These are phyloP conservation scores for Cryphonectria radicalis DNA, from an alignment of 2,329 filamentous ascomycete genomes.

Conservation along the genomic window DNA sequence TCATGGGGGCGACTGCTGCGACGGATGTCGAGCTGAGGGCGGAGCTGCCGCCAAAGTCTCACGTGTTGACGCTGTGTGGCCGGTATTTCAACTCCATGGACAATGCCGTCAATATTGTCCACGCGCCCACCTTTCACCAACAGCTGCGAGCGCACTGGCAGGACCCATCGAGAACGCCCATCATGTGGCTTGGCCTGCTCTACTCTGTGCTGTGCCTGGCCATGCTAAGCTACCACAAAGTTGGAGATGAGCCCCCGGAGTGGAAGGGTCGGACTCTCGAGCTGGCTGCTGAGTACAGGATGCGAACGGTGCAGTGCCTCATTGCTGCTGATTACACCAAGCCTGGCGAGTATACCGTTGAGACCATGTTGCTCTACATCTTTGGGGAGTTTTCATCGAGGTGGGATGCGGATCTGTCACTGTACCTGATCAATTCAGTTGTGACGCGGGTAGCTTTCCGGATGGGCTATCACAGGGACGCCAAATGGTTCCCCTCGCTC, in stretches of 20 bases:
- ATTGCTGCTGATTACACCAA: conserved; percentile 78
- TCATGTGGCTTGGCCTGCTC: conserved; percentile 79
- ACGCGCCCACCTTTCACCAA: conserved; percentile 83
- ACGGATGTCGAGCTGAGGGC: conserved; percentile 78
- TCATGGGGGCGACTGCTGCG: conserved; percentile 75
- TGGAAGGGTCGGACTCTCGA: conserved; percentile 70
- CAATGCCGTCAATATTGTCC: conserved; percentile 73
- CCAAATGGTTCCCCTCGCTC: conserved; percentile 73
- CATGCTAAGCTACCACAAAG: conserved; percentile 78
- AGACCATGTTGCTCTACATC: conserved; percentile 76
- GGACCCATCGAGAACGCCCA: conserved; percentile 70
- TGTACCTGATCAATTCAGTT: conserved; percentile 62
- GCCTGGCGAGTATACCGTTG: conserved; percentile 74
- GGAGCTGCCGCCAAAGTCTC: conserved; percentile 78
- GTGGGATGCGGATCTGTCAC: conserved; percentile 72
- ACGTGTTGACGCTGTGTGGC: conserved; percentile 81
- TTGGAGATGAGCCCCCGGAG: conserved; percentile 78
- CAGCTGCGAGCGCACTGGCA: conserved; percentile 70
- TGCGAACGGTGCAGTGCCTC: conserved; percentile 78
- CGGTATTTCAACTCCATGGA: conserved; percentile 88
- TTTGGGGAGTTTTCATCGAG: conserved; percentile 76
- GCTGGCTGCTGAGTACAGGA: conserved; percentile 66
- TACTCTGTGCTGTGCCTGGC: conserved; percentile 78
- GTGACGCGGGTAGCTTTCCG: conserved; percentile 64
- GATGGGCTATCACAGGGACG: conserved; percentile 80